Evolutionary conservation across 495 filamentous ascomycete species (phyloP), one percentile per base, ranked within the genome.

Genomic region (Lichenothelia convexa): DNA sequence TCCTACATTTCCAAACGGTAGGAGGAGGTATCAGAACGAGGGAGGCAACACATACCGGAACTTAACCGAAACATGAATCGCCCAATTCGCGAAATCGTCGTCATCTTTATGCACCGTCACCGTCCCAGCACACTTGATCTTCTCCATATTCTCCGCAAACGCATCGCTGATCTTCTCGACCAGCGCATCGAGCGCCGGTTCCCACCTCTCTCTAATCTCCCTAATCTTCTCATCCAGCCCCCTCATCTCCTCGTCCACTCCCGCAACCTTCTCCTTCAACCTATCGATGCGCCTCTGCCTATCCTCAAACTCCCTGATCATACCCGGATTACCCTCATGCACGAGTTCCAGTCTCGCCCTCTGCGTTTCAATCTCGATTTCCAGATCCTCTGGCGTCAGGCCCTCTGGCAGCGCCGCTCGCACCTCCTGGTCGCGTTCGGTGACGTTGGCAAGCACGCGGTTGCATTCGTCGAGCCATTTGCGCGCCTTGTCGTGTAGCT

Each of bases 61-160:
- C 46, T 82, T 89, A 55, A 97, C 89, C 49, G 75, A 70, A 53
- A 95, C 93, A 53, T 91, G 73, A 43, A 95, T 84, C 5, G 80
- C 73, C 89, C 89, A 97, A 40, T 80, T 69, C 18, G 89, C 82
- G 51, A 93, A 97, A 38, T 76, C 64, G 51, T 85, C 81, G 21
- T 80, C 78, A 37, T 80, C 75, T 48, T 87, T 86, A 53, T 75
- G 58, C 1, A 97, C 60, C 15, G 60, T 66, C 3, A 95, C 89
- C 52, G 93, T 80, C 26, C 89, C 89, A n/a, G 85, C 89, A 50
- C 87, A 94, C 39, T 76, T 82, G 51, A 97, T 95, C 52, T 86
- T 79, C 45, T 74, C 70, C 52, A 97, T 94, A 45, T 86, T 93
- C 45, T 84, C 71, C 1, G 75, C 70, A 49, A 95, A 95, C 2